Evolutionary conservation across 2,329 filamentous ascomycete species (phyloP), one percentile per base, ranked within the genome.

Genomic region (Neodidymelliopsis sp.): DNA sequence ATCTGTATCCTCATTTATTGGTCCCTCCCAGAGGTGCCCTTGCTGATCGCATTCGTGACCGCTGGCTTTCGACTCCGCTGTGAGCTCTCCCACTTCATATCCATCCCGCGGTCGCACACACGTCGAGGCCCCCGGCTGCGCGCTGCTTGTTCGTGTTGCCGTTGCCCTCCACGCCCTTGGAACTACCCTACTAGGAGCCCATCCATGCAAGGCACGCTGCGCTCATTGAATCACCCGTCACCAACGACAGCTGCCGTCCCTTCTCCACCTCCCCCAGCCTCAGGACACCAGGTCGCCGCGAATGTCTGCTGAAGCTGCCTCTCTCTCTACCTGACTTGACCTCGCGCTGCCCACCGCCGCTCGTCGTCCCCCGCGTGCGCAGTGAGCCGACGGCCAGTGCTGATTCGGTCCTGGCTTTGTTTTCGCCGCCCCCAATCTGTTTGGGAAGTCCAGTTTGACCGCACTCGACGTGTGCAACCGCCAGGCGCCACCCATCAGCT

Each of bases 151-250:
- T 58, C 55, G 53, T 62, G 53, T 59, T 45, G 44, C 54, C 51
- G 49, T 36, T 53, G 49, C 49, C 56, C 46, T 53, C 57, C 55
- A 44, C 58, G 48, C 54, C 60, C 62, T 62, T 63, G 54, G 61
- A 54, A 51, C 55, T 48, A 52, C 45, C 53, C 55, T 48, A 52
- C 45, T 54, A 36, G 47, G 46, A 56, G 53, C 56, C 58, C 37
- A 62, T 63, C 59, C 45, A 72, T 72, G 67, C 69, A 70, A 72
- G 67, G 67, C 66, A 70, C 68, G 65, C 57, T 50, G 47, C 60
- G 56, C 57, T 54, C 49, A 54, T 62, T 57, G 56, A 65, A 60
- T 62, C 59, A 41, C 62, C 60, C 56, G 45, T 51, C 54, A 46
- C 58, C 39, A 58, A 53, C 52, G 48, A 52, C 50, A 45, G 55